These are phyloP conservation scores for Endogone sp. DNA, from an alignment of 192 early-diverging fungal genomes.

Conservation along the genomic window DNA sequence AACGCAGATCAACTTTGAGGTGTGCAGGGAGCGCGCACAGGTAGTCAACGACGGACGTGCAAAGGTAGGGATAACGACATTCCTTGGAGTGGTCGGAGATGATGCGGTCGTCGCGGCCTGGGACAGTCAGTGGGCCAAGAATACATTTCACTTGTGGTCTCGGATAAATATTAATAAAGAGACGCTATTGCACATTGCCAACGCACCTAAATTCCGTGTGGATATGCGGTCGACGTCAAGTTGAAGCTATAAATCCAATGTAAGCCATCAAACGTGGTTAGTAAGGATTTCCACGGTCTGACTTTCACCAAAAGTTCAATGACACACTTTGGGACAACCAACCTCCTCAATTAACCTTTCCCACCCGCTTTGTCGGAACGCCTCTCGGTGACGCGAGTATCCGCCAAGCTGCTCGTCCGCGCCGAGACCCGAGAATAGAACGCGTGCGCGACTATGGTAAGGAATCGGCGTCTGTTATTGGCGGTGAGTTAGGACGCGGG, in stretches of 20 bases:
- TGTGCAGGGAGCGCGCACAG: conserved; percentile 68
- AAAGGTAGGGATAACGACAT: conserved; percentile 84
- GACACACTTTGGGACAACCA: background rate
- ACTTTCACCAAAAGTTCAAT: too few species aligned
- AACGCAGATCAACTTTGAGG: conserved; percentile 79
- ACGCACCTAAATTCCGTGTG: conserved; percentile 71
- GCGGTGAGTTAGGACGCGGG: too few species aligned
- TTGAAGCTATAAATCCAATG: conserved; percentile 49
- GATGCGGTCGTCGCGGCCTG: conserved; percentile 89
- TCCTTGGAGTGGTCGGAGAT: conserved; percentile 84
- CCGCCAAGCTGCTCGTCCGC: conserved; percentile 95
- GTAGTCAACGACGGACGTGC: conserved; percentile 60
- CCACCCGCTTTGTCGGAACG: conserved; percentile 65
- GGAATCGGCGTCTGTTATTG: conserved; percentile 19
- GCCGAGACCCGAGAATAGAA: conserved; percentile 84
- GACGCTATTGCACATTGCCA: background rate
- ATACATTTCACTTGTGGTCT: too few species aligned
- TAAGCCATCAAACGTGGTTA: background rate
- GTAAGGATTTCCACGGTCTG: background rate
- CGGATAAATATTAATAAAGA: too few species aligned
- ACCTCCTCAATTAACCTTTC: conserved; percentile 61
- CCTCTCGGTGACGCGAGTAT: conserved; percentile 81
- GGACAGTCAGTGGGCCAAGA: background rate
- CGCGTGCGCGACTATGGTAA: conserved; percentile 67
- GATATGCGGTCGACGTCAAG: conserved; percentile 84